phyloP scores from a whole-genome alignment of 2,329 filamentous ascomycete genomes.

The Apiospora pterosperma region DNA sequence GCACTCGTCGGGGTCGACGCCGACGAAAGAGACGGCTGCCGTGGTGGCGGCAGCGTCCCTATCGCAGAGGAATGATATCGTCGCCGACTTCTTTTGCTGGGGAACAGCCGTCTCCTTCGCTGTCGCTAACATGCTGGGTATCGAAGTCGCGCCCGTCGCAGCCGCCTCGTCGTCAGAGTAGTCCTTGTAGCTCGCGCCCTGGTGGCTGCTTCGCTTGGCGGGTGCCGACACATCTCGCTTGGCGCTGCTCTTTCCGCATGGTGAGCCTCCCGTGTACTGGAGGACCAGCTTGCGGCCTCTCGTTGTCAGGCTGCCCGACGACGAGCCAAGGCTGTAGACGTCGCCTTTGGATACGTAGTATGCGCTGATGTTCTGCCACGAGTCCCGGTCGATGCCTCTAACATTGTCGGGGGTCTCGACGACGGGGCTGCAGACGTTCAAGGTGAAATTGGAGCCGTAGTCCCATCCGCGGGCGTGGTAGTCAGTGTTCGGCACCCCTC shows the following conservation, averaged over 20 bases:
- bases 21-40: conserved; percentile 79
- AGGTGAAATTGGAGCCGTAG: conserved; percentile 76
- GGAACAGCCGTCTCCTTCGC: conserved; percentile 31
- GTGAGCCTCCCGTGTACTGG: conserved; percentile 74
- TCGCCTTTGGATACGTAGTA: conserved; percentile 67
- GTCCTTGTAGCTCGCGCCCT: conserved; percentile 30
- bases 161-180: conserved; percentile 29
- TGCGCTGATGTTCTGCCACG: conserved; percentile 74
- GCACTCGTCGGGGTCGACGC: conserved; percentile 80
- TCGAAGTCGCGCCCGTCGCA: not conserved
- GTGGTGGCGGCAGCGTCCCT: conserved; percentile 67
- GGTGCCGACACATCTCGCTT: conserved; percentile 27
- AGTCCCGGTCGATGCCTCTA: conserved; percentile 57
- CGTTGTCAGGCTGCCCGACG: conserved; percentile 50
- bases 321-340: conserved; percentile 71
- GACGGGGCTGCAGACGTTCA: conserved; percentile 79
- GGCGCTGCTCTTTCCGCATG: conserved; percentile 54
- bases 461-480: conserved; percentile 70
- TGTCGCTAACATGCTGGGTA: conserved; percentile 13
- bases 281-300: conserved; percentile 73
- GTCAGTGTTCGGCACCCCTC: conserved; percentile 38
- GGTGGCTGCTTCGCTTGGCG: conserved; percentile 28
- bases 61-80: conserved; percentile 93
- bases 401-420: conserved; percentile 62
- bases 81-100: conserved; percentile 67